phyloP scores from a whole-genome alignment of 2,329 filamentous ascomycete genomes.

The Dactylonectria estremocensis region DNA sequence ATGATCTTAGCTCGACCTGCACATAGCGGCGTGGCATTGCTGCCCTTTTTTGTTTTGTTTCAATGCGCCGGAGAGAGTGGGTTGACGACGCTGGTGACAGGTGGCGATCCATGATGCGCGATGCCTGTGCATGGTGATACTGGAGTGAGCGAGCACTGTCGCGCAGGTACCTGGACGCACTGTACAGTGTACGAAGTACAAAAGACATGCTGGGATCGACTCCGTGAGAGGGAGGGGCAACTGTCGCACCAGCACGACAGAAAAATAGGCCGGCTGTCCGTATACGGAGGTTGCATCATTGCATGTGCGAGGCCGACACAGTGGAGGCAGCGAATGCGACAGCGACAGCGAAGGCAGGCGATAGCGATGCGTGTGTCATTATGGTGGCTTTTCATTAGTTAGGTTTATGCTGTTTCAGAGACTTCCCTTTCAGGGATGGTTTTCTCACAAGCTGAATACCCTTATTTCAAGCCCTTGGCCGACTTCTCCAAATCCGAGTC shows the following conservation, averaged over 20 bases:
- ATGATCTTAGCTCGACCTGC: slow-evolving; percentile 8
- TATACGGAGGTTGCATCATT: background rate
- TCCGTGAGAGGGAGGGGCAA: slow-evolving; percentile 7
- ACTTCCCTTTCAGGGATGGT: background rate
- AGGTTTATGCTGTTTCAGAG: no score
- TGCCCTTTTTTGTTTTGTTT: background rate
- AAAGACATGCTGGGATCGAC: slow-evolving; percentile 18
- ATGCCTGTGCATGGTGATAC: background rate
- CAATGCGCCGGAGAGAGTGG: background rate
- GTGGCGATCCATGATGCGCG: background rate
- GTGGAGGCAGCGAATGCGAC: background rate
- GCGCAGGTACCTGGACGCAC: background rate
- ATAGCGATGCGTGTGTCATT: no score
- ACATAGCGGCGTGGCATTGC: slow-evolving; percentile 8
- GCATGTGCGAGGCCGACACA: background rate
- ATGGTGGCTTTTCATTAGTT: no score
- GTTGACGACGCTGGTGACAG: background rate
- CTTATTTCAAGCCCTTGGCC: background rate
- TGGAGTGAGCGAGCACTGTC: background rate
- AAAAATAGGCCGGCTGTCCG: slow-evolving; percentile 21
- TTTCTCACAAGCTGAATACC: background rate
- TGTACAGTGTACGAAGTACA: background rate
- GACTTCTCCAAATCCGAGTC: no score
- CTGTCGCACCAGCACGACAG: slow-evolving; percentile 27
- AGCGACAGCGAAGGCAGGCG: background rate